Evolutionary conservation across 169 alveolate species (phyloP), one percentile per base, ranked within the genome.

Genomic region (Theileria parva): DNA sequence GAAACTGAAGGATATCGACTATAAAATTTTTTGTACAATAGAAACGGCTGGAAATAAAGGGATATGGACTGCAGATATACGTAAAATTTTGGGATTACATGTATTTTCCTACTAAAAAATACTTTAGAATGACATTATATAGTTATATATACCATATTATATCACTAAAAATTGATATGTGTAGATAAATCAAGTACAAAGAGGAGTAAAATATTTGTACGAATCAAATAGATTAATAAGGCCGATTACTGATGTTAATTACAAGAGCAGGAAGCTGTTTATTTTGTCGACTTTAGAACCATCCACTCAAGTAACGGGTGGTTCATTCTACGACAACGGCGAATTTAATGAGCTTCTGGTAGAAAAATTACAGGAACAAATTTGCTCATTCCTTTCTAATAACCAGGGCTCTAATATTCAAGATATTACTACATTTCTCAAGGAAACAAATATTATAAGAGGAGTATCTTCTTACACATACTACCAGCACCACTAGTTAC

Each of bases 31-130:
- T 86, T 94, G 97, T 67, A 92, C 95, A 66, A 93, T 95, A 50
- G 98, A 95, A 80, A 88, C 92, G 25, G 96, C 97, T 27, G 97
- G 97, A 7, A 94, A 91, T 59, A 90, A 92, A 63, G 96, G 97
- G 60, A 93, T 94, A 27, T 95, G 98, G 98, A 94, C 97, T 23
- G 97, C 97, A 7, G 98, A 95, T 81, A 86, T 95, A 27, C 85
- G 96, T 70, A 95, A 94, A 88, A 86, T 86, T 57, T 93, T 96
- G 66, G 96, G 94, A 28, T 81, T 95, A 28, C 69, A 80, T 34
- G 94, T 90, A 78, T 25, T 21, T 57, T 19, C 11, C 0, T 17
- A 57, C 66, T 25, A 8, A 21, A n/a, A 2, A 6, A 19, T 57
- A 34, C 25, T 9, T 51, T 0, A 37, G 1, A 32, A 8, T 72